These are phyloP conservation scores for Alloteropsis angusta DNA, from an alignment of 202 grass and related monocot species.

Conservation along the genomic window DNA sequence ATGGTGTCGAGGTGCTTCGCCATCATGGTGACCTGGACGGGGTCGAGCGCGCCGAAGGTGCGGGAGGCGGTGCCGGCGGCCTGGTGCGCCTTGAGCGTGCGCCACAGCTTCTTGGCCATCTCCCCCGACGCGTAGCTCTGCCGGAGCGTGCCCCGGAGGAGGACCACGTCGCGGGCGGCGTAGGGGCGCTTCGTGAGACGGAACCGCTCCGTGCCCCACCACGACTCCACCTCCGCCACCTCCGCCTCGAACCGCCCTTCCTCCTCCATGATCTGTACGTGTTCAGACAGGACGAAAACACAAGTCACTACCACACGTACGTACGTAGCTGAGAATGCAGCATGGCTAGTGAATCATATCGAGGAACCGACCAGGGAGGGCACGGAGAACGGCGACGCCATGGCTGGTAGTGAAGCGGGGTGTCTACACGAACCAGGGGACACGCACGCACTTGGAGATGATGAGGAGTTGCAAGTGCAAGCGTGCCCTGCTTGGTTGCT, in stretches of 20 bases:
- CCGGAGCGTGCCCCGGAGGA: slow-evolving; percentile 80
- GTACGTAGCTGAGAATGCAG: neutral
- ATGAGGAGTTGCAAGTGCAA: neutral
- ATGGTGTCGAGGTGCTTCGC: slow-evolving; percentile 86
- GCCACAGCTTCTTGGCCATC: slow-evolving; percentile 82
- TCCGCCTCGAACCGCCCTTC: slow-evolving; percentile 84
- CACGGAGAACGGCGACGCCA: slow-evolving; percentile 63
- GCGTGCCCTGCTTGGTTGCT: slow-evolving; percentile 27
- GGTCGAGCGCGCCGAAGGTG: slow-evolving; percentile 86
- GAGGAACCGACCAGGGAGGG: slow-evolving; percentile 56
- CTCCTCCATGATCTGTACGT: slow-evolving; percentile 74
- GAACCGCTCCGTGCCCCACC: slow-evolving; percentile 82
- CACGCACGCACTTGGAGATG: slow-evolving; percentile 10
- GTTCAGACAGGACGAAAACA: neutral
- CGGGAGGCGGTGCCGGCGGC: slow-evolving; percentile 68
- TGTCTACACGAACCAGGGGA: too few species aligned
- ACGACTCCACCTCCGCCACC: slow-evolving; percentile 66
- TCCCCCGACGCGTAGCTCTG: slow-evolving; percentile 82
- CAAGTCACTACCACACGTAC: too few species aligned
- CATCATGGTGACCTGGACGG: slow-evolving; percentile 93
- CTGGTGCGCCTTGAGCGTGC: slow-evolving; percentile 67
- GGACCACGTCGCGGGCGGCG: slow-evolving; percentile 58
- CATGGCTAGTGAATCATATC: neutral
- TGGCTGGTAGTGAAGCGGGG: slow-evolving; percentile 10
- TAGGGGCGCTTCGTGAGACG: slow-evolving; percentile 67